Conservation (phyloP, 352 stramenopile genomes). For the Phytopythium helicoides region DNA sequence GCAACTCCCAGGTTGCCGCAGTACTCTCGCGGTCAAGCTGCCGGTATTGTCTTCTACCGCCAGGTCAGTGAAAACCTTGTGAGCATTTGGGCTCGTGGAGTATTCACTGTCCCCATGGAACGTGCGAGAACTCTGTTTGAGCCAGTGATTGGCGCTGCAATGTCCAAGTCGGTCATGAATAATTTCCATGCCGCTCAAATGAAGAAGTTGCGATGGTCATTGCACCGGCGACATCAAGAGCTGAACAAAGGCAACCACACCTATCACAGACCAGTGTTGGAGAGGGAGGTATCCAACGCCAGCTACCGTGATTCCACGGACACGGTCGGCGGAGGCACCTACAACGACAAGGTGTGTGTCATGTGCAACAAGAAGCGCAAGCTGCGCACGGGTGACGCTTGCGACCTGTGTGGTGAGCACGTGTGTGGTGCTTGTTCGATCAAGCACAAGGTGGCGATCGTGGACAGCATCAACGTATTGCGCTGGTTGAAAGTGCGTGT, state of each 20-base stretch:
- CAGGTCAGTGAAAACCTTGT: conserved; percentile 17
- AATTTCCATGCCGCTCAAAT: conserved; percentile 3
- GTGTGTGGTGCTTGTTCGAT: conserved; percentile 26
- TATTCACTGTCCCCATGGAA: conserved; percentile 11
- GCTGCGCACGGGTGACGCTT: conserved; percentile 19
- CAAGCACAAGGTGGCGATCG: conserved; percentile 23
- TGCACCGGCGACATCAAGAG: conserved; percentile 2
- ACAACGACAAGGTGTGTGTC: conserved; percentile 2
- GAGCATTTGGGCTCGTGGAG: conserved; percentile 21
- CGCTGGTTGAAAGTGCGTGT: conserved; percentile 25
- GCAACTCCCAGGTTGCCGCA: conserved; percentile 17
- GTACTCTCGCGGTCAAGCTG: conserved; percentile 27
- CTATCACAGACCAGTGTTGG: not conserved
- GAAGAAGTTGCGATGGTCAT: conserved; percentile 2
- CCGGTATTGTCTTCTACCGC: conserved; percentile 22
- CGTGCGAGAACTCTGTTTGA: not conserved
- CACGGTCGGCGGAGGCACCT: not conserved
- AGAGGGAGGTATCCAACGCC: not conserved
- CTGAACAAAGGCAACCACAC: not conserved
- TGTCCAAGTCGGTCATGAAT: conserved; percentile 6
- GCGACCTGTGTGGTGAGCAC: conserved; percentile 19
- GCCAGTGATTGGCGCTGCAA: conserved; percentile 2
- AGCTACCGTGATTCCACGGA: not conserved
- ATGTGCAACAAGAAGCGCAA: conserved; percentile 4
- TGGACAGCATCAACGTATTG: conserved; percentile 24